Base-by-base conservation (phyloP, 768 basidiomycete species). In the Boletus reticuloceps region DNA sequence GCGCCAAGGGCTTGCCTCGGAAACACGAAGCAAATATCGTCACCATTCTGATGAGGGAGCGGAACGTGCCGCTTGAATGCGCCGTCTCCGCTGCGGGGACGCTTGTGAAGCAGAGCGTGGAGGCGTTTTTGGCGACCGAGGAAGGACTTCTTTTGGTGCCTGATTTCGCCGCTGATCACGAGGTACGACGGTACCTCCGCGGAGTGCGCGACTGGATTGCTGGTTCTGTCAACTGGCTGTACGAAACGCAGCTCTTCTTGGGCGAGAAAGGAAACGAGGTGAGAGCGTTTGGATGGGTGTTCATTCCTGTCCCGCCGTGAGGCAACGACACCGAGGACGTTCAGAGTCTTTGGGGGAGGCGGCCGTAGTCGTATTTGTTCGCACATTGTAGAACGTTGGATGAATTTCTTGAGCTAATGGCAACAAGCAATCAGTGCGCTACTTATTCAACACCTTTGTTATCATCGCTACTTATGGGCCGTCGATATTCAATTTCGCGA, bases 201-300 rank as follows among this genome's bases (percentile, higher is more conserved):
- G 79, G 79, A 8, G 64, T 86, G 29, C 77, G 78, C 36, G 80
- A 85, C 55, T 81, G 77, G 57, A 75, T 87, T 38, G 73, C 77
- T 4, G 85, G 85, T 9, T 74, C 72, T n/a, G 60, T 82, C n/a
- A 79, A 86, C 59, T 86, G 85, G 85, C 55, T 77, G 36, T 88
- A 86, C 59, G 83, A 86, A 67, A 84, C 80, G 0, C 79, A 85
- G 55, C 62, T 83, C 42, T 86, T 79, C 62, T 79, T 88, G 47
- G 82, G 82, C 36, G 75, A 76, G 47, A 79, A 78, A 52, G 83
- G 82, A 0, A 77, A 75, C 39, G 80, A 85, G 64, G 80, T 85
- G 36, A 74, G 80, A 60, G 74, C 74, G 5, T 84, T 83, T 65
- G 83, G 84, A 36, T 86, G 84, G 85, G 79, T 85, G 2, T 85